Base-by-base conservation (phyloP, 495 filamentous ascomycete species). In the Umbilicaria muhlenbergii region DNA sequence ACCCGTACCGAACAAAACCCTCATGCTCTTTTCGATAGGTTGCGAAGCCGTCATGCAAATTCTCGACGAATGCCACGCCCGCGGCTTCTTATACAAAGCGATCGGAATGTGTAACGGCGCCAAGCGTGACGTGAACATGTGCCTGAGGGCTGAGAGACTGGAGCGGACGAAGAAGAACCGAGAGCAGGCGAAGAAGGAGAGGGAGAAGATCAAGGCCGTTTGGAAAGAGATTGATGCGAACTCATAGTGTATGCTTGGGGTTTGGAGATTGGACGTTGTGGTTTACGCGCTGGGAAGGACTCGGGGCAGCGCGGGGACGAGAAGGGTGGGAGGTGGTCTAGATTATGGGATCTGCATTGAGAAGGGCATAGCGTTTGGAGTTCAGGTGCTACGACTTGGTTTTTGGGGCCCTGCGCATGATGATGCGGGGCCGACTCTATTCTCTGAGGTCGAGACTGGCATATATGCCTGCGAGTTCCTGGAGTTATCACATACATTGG, bases 21-120 rank as follows among this genome's bases (percentile, higher is more conserved):
- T 44, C 28, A 36, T 41, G 13, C 15, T 19, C 40, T 24, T 47
- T 14, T 13, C 36, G 21, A 17, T 51, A 98, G 92, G 77, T 47
- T 98, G 91, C 72, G 83, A 87, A 62, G 86, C 87, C 50, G 73
- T 96, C 53, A 94, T 95, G 81, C 75, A 63, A 15, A 80, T 83
- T 39, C 81, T 98, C 45, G 91, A 96, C 43, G 86, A 94, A 68
- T 98, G 91, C 65, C 91, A 98, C 59, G 87, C 85, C 11, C 72
- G 73, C 34, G 89, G 89, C 21, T 96, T 96, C 67, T 57, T 96
- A 8, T 83, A 78, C 71, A 94, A 91, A 59, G 74, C 81, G 2
- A 62, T 83, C 35, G 91, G 91, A 36, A 86, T 80, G 69, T 98
- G 91, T 77, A 96, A 83, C 55, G 72, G 78, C 31, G 74, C 78